Conservation (phyloP, 148 eudicot species). For the Dianthus caryophyllus region DNA sequence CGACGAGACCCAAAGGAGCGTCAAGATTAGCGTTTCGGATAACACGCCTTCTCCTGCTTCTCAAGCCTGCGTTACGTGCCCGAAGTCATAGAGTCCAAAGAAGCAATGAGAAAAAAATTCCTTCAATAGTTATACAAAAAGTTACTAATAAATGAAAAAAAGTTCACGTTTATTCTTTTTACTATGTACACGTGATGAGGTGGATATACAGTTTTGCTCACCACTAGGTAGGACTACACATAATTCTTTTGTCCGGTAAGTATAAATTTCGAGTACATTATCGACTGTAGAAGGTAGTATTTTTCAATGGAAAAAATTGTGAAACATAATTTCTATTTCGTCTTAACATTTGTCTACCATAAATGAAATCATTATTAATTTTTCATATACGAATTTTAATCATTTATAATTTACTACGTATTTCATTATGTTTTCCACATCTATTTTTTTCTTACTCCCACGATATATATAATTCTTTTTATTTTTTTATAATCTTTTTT, state of each 20-base stretch:
- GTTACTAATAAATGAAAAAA: constrained; percentile 6
- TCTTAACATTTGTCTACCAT: too few relatives aligned
- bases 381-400: too few relatives aligned
- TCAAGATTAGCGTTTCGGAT: constrained; percentile 55
- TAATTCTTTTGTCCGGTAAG: background rate
- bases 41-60: constrained; percentile 37
- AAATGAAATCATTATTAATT: too few relatives aligned
- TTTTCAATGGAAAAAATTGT: too few relatives aligned
- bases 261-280: background rate
- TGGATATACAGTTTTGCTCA: too few relatives aligned
- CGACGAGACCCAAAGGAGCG: constrained; percentile 54
- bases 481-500: too few relatives aligned
- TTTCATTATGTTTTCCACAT: too few relatives aligned
- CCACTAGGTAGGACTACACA: background rate
- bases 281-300: too few relatives aligned
- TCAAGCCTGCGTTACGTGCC: constrained; percentile 46
- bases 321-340: too few relatives aligned
- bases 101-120: constrained; percentile 34
- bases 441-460: too few relatives aligned
- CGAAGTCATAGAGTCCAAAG: constrained; percentile 28
- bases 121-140: constrained; percentile 11
- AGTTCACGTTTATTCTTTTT: constrained; percentile 24
- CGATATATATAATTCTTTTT: too few relatives aligned
- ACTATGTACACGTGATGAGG: background rate
- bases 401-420: too few relatives aligned